Evolutionary conservation across 805 yeast species (phyloP), one percentile per base, ranked within the genome.

Genomic region (Pichia ethanolica): DNA sequence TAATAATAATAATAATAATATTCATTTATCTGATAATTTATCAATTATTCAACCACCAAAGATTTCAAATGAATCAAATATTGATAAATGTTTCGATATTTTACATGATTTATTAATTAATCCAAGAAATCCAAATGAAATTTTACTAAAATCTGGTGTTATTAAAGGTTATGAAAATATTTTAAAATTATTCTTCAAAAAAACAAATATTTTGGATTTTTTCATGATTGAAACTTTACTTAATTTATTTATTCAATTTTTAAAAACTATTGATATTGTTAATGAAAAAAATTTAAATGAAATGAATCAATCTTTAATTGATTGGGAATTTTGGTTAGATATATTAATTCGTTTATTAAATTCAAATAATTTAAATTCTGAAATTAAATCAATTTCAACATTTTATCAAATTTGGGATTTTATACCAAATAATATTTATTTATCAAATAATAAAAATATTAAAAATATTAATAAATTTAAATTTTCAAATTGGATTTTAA

Each of bases 251-350:
- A 46, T 58, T 20, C 55, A 59, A 33, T 61, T 63, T 39, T 51
- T 61, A 4, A 56, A 55, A 39, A 54, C 59, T 42, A 47, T 59
- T 4, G 60, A 58, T 7, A 55, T 56, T 28, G 33, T 39, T 7
- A 65, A 35, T 26, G 38, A 33, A 5, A 45, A 35, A 37, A 41
- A 33, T 34, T 26, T 35, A 25, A 35, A 26, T 12, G 33, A 43
- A 26, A 26, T 33, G 28, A 43, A 20, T 36, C 33, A 37, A 11
- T 35, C 42, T 9, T 28, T 48, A 25, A 33, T 86, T 27, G 78
- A 84, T 66, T 88, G 95, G 93, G 68, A 71, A 45, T 87, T 89
- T 59, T 88, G 96, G 96, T 63, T 83, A 7, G 70, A 73, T 47
- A 82, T 85, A 13, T 64, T 71, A 12, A 66, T 76, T 51, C 69